Base-by-base conservation (phyloP, 495 filamentous ascomycete genomes). In the Hypoxylon perforatum region DNA sequence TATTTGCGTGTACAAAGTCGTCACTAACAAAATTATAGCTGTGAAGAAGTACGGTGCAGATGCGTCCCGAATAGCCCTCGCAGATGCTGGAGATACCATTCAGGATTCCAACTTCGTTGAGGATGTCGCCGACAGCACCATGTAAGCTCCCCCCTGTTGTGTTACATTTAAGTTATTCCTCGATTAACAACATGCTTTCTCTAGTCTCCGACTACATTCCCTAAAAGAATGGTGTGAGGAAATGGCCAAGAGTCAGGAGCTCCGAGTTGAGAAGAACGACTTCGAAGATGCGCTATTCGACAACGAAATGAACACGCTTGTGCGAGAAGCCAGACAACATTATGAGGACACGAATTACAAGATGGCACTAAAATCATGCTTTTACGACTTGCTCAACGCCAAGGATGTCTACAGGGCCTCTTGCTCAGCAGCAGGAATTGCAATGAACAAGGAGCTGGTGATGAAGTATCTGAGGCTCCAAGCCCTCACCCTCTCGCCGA, bases 81-180 rank as follows among this genome's bases (percentile, higher is more conserved):
- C 94, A 28, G 95, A 99, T 79, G 93, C 92, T 15, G 95, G 95
- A 69, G 95, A 99, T 77, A 91, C 92, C 54, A 91, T 97, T 56
- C 88, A 93, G 60, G 95, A 99, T 79, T 94, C 95, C 56, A 99
- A 99, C 81, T 96, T 99, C 70, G 95, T 97, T 67, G 95, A 99
- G 80, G 85, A 88, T 64, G 93, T 97, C 23, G 94, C 94, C 39
- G 93, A 97, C 77, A 91, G 88, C 73, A 94, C 88, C 69, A 95
- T 97, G 50, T 69, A 57, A 57, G 65, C 56, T 9, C 33, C 14
- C n/a, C 10, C 14, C 9, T 4, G 11, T 28, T 22, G 33, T 18
- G 21, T 1, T 35, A 18, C 15, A 23, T 17, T 12, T n/a, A 9
- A 35, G 45, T 1, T 10, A 35, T 11, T 41, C 22, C 12, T 0